Conservation (phyloP, 345 rosid genomes). For the Barbarea vulgaris region DNA sequence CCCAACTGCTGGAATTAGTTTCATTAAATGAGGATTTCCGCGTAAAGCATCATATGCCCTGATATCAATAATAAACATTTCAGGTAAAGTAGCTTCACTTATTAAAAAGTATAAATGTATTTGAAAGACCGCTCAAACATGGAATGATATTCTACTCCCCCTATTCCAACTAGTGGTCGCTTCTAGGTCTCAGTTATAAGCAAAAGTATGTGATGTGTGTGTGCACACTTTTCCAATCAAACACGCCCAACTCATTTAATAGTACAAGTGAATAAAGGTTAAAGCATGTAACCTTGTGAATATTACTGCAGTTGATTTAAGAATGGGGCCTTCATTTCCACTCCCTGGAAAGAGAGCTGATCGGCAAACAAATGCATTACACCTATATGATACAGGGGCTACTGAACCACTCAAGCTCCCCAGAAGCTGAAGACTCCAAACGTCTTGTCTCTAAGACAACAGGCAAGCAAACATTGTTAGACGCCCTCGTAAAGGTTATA, state of each 20-base stretch:
- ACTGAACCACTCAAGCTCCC: constrained; percentile 45
- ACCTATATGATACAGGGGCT: constrained; percentile 48
- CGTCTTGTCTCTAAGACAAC: constrained; percentile 54
- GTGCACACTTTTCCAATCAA: constrained; percentile 3
- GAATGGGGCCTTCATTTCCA: constrained; percentile 55
- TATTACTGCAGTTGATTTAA: constrained; percentile 54
- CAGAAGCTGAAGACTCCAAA: constrained; percentile 61
- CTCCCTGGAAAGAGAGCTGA: constrained; percentile 55
- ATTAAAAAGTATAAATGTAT: neutral
- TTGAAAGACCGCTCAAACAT: neutral
- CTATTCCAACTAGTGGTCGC: neutral
- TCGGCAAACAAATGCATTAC: constrained; percentile 56
- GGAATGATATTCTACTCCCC: constrained; percentile 3
- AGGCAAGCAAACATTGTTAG: constrained; percentile 28
- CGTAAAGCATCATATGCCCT: constrained; percentile 63
- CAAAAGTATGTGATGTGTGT: neutral
- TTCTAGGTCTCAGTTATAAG: constrained; percentile 15
- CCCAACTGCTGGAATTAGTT: constrained; percentile 70
- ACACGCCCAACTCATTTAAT: neutral
- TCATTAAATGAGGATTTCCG: constrained; percentile 56
- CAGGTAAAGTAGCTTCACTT: neutral
- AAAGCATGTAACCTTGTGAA: constrained; percentile 50
- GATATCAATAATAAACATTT: constrained; percentile 27
- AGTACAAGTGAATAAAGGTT: constrained; percentile 12
- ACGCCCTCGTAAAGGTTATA: neutral